These are phyloP conservation scores for Colletotrichum horii DNA, from an alignment of 2,329 filamentous ascomycete species.

Conservation along the genomic window DNA sequence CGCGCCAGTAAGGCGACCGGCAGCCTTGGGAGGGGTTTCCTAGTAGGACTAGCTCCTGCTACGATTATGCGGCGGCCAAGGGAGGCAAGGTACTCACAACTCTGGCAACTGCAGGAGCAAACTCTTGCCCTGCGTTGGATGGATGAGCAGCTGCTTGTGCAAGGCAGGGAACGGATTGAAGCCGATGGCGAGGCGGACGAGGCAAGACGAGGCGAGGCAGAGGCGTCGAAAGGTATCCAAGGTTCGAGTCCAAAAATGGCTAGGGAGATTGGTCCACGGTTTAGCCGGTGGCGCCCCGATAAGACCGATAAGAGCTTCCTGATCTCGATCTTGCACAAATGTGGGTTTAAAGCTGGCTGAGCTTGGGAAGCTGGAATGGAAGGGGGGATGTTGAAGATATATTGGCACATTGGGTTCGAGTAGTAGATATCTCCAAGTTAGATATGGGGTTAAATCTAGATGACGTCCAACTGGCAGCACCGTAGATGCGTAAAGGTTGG, in stretches of 20 bases:
- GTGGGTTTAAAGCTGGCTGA: background rate
- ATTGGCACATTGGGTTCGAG: background rate
- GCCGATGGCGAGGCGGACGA: background rate
- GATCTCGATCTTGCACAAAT: background rate
- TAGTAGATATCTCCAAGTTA: background rate
- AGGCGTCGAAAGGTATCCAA: background rate
- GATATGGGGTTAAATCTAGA: background rate
- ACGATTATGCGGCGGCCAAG: background rate
- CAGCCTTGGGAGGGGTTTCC: conserved; percentile 4
- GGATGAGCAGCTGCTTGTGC: background rate
- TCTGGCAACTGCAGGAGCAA: background rate
- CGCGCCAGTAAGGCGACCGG: conserved; percentile 1
- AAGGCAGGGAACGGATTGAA: background rate
- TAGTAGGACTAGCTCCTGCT: background rate
- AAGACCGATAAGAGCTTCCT: conserved; percentile 16
- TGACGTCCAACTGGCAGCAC: background rate
- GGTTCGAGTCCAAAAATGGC: conserved; percentile 9
- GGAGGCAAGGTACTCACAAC: background rate
- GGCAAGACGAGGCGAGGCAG: background rate
- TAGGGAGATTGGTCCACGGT: conserved; percentile 3
- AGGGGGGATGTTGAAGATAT: background rate
- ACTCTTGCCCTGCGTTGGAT: background rate
- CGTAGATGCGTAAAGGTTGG: background rate
- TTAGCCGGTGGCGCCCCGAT: conserved; percentile 5
- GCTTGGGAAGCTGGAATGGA: background rate